Base-by-base conservation (phyloP, 2,329 filamentous ascomycete species). In the Mycosphaerelloides madeirae region DNA sequence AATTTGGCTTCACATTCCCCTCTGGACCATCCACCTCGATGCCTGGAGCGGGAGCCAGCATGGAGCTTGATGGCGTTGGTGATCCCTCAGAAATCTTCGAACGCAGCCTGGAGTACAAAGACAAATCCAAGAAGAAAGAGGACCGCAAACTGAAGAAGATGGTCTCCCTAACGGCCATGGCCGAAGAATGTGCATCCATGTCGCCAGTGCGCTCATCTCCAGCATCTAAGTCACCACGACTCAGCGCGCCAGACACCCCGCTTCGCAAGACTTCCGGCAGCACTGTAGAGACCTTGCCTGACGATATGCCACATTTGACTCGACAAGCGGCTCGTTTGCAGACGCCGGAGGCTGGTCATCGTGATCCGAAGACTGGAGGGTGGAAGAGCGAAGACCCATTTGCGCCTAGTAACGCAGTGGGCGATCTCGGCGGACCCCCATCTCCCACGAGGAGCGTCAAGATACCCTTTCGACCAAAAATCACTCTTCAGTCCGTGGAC, bases 141-240 rank as follows among this genome's bases (percentile, higher is more conserved):
- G 45, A 48, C 29, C 49, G 46, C 20, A 51, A 31, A 11, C 34
- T 58, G 15, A 55, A 55, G 35, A 47, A 51, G 18, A 58, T 60
- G 49, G 37, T 48, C 11, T 61, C 58, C 3, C 46, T 61, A 4
- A 55, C 60, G 35, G 59, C 56, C 13, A 39, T 61, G 43, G 54
- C 59, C 31, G 42, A 54, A 15, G 44, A 54, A 28, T 51, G 44
- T 19, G 33, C 38, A 29, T 13, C 12, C 14, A 29, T 19, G 25
- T 18, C 20, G 13, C 25, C 38, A 5, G 9, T 25, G 22, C 5
- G 22, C 6, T 25, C 22, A 9, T 25, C 22, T 5, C 22, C 22
- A 25, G 22, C 22, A 29, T 5, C 14, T 15, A 28, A 29, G 14
- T 29, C 16, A 19, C 38, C 25, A 46, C 25, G 16, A 32, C 42